These are phyloP conservation scores for Tetraselmis chui DNA, from an alignment of 139 green algal species.

Conservation along the genomic window DNA sequence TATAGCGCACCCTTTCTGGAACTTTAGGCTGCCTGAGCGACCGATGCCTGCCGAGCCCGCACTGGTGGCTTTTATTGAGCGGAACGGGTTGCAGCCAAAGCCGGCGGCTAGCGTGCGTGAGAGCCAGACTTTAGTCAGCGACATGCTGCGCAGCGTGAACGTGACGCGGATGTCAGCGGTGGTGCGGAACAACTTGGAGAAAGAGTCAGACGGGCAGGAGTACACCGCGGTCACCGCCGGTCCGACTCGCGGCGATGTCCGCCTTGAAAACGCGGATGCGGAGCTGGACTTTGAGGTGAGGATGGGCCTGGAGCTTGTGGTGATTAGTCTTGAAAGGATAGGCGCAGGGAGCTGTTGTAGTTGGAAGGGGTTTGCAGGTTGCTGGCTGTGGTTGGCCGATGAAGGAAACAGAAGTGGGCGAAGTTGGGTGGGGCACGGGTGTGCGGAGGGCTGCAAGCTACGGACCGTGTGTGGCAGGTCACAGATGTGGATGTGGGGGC, in stretches of 20 bases:
- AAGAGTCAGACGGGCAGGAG: slow-evolving; percentile 36
- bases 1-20: slow-evolving; percentile 60
- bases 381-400: no score
- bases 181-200: slow-evolving; percentile 68
- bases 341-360: no score
- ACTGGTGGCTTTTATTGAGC: slow-evolving; percentile 56
- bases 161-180: slow-evolving; percentile 64
- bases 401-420: no score
- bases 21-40: slow-evolving; percentile 31
- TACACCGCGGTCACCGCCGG: slow-evolving; percentile 14
- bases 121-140: slow-evolving; percentile 1
- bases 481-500: no score
- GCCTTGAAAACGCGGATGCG: slow-evolving; percentile 63
- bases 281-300: slow-evolving; percentile 73
- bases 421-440: no score
- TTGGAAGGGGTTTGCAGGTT: no score
- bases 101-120: not conserved
- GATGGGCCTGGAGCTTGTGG: no score
- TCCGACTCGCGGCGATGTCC: slow-evolving; percentile 48
- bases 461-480: no score
- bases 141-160: slow-evolving; percentile 50
- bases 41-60: slow-evolving; percentile 64
- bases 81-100: slow-evolving; percentile 30
- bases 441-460: no score
- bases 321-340: no score